Percentiles rank a stretch among this genome's conserved stretches.
Conservation (phyloP, 2,329 filamentous ascomycete species). For the Paramyrothecium sp. region DNA sequence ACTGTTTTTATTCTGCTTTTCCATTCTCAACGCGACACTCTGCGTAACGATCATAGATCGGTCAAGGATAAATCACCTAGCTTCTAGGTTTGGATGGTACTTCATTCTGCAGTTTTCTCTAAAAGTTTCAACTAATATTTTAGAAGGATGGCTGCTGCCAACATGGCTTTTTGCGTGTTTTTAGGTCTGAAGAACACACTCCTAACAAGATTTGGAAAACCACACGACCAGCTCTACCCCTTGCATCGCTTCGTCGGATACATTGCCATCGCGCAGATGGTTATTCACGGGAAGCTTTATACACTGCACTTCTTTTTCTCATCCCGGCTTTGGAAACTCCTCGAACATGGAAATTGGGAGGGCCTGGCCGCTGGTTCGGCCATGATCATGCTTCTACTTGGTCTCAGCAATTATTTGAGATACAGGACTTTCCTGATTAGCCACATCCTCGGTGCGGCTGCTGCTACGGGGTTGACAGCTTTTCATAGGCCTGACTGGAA, state of each 20-base stretch:
- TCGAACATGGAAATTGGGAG: constrained; percentile 7
- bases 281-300: constrained; percentile 36
- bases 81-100: constrained; percentile 21
- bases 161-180: constrained; percentile 36
- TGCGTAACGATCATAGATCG: neutral
- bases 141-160: constrained; percentile 42
- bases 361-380: constrained; percentile 26
- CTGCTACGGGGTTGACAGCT: constrained; percentile 36
- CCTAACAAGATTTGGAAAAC: constrained; percentile 26
- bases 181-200: constrained; percentile 50
- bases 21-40: neutral
- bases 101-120: neutral
- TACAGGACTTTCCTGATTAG: constrained; percentile 48
- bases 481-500: constrained; percentile 42
- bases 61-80: constrained; percentile 11
- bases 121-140: neutral
- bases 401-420: constrained; percentile 29
- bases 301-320: constrained; percentile 23
- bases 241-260: constrained; percentile 47
- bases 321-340: constrained; percentile 5
- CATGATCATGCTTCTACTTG: constrained; percentile 35
- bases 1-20: neutral
- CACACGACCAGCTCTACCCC: constrained; percentile 45
- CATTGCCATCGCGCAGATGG: constrained; percentile 30
- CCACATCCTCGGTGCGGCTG: constrained; percentile 39